Percentiles rank a stretch among this genome's conserved stretches.
These are phyloP conservation scores for Mortierella sp. DNA, from an alignment of 371 early-diverging fungal genomes.

Conservation along the genomic window DNA sequence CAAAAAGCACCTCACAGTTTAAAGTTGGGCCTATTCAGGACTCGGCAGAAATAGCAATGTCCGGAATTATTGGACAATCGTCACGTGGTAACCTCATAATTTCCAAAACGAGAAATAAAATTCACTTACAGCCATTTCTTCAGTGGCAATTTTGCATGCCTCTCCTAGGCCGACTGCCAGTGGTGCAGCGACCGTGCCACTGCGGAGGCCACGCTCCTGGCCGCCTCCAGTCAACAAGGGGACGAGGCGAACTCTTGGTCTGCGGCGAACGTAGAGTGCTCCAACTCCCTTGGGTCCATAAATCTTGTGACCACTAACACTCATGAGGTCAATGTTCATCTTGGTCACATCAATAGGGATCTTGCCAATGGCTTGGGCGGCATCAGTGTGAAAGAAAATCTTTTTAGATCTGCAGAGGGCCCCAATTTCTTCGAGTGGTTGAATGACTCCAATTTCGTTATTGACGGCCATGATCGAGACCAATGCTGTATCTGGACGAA, in stretches of 20 bases:
- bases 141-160: conserved; percentile 90
- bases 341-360: conserved; percentile 96
- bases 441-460: conserved; percentile 99
- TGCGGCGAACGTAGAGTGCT: conserved; percentile 96
- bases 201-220: conserved; percentile 98
- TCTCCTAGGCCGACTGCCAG: conserved; percentile 98
- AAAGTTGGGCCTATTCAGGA: conserved; percentile 7
- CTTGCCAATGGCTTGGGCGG: conserved; percentile 99
- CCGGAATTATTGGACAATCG: conserved; percentile 57
- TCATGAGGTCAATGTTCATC: conserved; percentile 97
- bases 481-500: conserved; percentile 93
- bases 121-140: conserved; percentile 88
- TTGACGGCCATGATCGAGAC: conserved; percentile 99
- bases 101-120: not conserved
- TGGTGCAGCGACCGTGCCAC: conserved; percentile 98
- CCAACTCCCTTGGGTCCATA: conserved; percentile 99
- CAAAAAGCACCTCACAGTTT: not conserved
- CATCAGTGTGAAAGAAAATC: conserved; percentile 98
- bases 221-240: conserved; percentile 98
- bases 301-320: conserved; percentile 99
- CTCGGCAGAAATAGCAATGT: conserved; percentile 41
- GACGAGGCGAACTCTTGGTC: conserved; percentile 96
- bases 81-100: conserved; percentile 33
- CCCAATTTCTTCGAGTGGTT: conserved; percentile 97
- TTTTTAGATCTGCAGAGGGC: conserved; percentile 88